Evolutionary conservation across 306 rosid genomes (phyloP).

Genomic region (Vachellia pachyceras): DNA sequence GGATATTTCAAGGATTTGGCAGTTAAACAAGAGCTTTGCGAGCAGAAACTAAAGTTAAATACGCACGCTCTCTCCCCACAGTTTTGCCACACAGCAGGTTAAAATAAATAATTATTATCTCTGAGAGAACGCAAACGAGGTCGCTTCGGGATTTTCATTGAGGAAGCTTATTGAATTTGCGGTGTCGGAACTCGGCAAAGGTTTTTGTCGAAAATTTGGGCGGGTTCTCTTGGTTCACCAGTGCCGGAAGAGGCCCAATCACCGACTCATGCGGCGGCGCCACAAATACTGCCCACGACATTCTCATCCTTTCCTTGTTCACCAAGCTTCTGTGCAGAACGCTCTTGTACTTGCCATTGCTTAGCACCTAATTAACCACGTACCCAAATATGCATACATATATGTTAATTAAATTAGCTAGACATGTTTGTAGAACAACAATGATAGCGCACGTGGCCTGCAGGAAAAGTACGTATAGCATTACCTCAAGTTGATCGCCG

Average conservation of each 20-base stretch:
- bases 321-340: conserved; percentile 73
- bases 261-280: conserved; percentile 54
- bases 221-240: conserved; percentile 49
- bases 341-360: conserved; percentile 73
- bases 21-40: neutral
- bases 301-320: conserved; percentile 59
- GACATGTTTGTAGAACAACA: neutral
- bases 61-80: too few species aligned
- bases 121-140: too few species aligned
- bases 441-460: neutral
- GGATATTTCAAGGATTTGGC: neutral
- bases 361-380: conserved; percentile 48
- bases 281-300: conserved; percentile 74
- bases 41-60: too few species aligned
- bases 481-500: conserved; percentile 75
- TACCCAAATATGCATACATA: too few species aligned
- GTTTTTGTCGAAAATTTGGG: conserved; percentile 68
- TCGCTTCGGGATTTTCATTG: conserved; percentile 28
- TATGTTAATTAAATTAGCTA: too few species aligned
- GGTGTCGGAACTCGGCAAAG: conserved; percentile 58
- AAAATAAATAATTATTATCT: too few species aligned
- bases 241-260: conserved; percentile 57
- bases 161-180: conserved; percentile 69
- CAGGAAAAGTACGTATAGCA: neutral
- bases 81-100: too few species aligned